Percentiles rank a stretch among this genome's conserved stretches.
Evolutionary conservation across 257 asterid species (phyloP).

Genomic region (Nicotiana tomentosiformis): DNA sequence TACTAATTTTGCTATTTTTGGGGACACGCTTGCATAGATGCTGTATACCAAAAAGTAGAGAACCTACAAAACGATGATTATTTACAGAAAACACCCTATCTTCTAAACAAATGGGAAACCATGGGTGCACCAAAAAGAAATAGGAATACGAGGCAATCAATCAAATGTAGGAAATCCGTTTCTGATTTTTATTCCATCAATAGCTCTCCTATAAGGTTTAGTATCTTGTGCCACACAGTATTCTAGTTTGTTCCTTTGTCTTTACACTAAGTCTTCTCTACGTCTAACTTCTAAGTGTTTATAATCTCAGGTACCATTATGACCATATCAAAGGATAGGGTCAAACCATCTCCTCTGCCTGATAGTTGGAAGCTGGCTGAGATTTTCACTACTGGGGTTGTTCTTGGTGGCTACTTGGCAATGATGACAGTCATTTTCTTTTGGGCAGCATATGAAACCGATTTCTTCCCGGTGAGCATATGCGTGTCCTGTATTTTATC

Average conservation of each 20-base stretch:
- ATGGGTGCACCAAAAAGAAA: not conserved
- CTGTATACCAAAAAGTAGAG: not conserved
- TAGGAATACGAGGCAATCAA: not conserved
- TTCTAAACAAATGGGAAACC: not conserved
- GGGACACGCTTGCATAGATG: not conserved
- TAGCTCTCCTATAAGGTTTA: not conserved
- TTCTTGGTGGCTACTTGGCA: slow-evolving; percentile 91
- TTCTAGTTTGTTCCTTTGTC: not conserved
- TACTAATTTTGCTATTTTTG: not conserved
- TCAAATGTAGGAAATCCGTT: not conserved
- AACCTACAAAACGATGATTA: not conserved
- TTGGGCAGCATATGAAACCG: slow-evolving; percentile 87
- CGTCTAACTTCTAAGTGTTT: not conserved
- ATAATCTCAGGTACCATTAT: slow-evolving; percentile 76
- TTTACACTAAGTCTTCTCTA: not conserved
- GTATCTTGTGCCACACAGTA: not conserved
- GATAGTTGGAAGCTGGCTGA: slow-evolving; percentile 98
- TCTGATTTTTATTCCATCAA: not conserved
- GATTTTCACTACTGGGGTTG: slow-evolving; percentile 81
- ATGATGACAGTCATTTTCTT: slow-evolving; percentile 98
- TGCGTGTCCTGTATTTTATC: not conserved
- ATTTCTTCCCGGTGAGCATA: slow-evolving; percentile 74
- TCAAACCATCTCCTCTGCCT: slow-evolving; percentile 93
- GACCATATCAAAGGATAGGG: slow-evolving; percentile 97
- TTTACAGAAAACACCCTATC: not conserved